Evolutionary conservation across 768 basidiomycete species (phyloP).

Genomic region (Suillus cothurnatus): DNA sequence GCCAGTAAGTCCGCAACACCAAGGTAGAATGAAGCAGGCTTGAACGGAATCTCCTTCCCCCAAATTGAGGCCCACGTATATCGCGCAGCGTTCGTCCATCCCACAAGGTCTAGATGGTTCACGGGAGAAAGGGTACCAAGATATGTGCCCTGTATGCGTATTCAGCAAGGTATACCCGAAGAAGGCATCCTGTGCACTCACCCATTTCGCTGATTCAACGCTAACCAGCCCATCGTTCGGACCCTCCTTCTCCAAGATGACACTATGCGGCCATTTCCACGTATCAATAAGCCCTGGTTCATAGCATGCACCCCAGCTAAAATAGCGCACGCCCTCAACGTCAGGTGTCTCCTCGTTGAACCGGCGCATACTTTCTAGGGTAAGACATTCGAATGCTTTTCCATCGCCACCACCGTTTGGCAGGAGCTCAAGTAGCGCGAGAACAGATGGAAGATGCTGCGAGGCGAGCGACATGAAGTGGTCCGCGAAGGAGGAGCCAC

Average conservation of each 20-base stretch:
- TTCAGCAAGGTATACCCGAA: neutral
- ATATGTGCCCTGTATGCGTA: slow-evolving; percentile 74
- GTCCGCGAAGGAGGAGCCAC: slow-evolving; percentile 92
- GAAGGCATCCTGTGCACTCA: slow-evolving; percentile 24
- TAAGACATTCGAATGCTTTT: slow-evolving; percentile 88
- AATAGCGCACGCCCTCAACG: slow-evolving; percentile 78
- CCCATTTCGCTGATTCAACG: slow-evolving; percentile 86
- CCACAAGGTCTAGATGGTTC: slow-evolving; percentile 90
- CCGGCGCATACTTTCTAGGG: slow-evolving; percentile 77
- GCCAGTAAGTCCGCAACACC: slow-evolving; percentile 81
- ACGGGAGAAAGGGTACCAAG: slow-evolving; percentile 90
- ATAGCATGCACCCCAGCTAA: slow-evolving; percentile 93
- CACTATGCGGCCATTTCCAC: slow-evolving; percentile 78
- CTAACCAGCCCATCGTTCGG: slow-evolving; percentile 95
- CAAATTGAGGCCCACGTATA: slow-evolving; percentile 90
- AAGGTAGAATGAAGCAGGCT: slow-evolving; percentile 89
- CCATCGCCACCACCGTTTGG: slow-evolving; percentile 96
- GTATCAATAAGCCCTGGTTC: slow-evolving; percentile 90
- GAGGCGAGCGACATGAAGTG: slow-evolving; percentile 81
- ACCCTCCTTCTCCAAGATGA: slow-evolving; percentile 85
- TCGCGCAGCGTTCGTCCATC: slow-evolving; percentile 89
- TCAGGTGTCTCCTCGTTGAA: slow-evolving; percentile 92
- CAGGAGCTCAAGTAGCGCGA: slow-evolving; percentile 77
- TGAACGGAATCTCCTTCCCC: slow-evolving; percentile 89
- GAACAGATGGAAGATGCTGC: slow-evolving; percentile 65